Conservation (phyloP, 2,329 filamentous ascomycete genomes). For the Fusarium paranaense region DNA sequence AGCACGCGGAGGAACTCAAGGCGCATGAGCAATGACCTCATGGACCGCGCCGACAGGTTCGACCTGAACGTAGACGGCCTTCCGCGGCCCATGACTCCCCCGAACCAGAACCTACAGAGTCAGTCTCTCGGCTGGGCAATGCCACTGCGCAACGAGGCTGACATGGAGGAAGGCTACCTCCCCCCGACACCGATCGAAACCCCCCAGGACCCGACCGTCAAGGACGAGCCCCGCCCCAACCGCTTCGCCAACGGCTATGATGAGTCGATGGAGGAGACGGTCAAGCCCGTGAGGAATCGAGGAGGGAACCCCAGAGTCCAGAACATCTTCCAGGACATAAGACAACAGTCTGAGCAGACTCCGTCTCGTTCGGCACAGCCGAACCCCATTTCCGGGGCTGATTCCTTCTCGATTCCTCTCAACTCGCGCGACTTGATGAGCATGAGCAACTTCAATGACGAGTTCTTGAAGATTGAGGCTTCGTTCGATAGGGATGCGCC, state of each 20-base stretch:
- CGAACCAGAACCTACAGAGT: slow-evolving; percentile 70
- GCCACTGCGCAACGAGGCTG: slow-evolving; percentile 13
- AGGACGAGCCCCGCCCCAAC: slow-evolving; percentile 56
- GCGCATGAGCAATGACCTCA: slow-evolving; percentile 70
- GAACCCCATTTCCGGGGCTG: slow-evolving; percentile 59
- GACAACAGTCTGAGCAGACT: slow-evolving; percentile 57
- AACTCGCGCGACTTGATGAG: slow-evolving; percentile 68
- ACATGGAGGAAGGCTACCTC: slow-evolving; percentile 63
- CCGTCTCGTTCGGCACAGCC: slow-evolving; percentile 68
- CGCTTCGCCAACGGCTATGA: slow-evolving; percentile 72
- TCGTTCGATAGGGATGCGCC: slow-evolving; percentile 51
- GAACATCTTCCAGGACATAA: slow-evolving; percentile 55
- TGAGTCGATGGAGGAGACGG: slow-evolving; percentile 74
- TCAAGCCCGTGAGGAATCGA: slow-evolving; percentile 65
- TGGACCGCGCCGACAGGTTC: slow-evolving; percentile 70
- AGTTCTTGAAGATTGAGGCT: slow-evolving; percentile 56
- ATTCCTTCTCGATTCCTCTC: slow-evolving; percentile 62
- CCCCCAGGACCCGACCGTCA: slow-evolving; percentile 62
- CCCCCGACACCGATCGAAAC: slow-evolving; percentile 77
- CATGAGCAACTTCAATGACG: slow-evolving; percentile 60
- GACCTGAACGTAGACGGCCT: slow-evolving; percentile 61
- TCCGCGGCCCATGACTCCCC: slow-evolving; percentile 71
- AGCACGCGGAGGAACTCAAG: slow-evolving; percentile 55
- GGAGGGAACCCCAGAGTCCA: slow-evolving; percentile 64
- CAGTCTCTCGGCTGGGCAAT: slow-evolving; percentile 47